Conservation (phyloP, 1,284 basidiomycete species). For the Tylopilus sp. region DNA sequence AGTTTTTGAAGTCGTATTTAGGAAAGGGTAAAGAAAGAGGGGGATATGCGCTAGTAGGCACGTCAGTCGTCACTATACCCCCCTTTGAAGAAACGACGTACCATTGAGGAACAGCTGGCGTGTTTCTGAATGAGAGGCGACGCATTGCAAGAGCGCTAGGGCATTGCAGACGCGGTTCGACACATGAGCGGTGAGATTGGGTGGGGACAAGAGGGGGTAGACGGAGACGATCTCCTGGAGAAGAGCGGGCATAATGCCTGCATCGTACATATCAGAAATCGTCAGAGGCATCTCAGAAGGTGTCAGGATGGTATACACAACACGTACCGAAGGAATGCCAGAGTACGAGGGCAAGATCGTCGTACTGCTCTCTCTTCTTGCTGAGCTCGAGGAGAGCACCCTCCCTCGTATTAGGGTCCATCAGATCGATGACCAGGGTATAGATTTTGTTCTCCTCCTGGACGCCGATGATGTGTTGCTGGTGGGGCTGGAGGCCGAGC, state of each 20-base stretch:
- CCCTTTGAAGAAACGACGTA: conserved; percentile 32
- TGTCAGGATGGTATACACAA: neutral
- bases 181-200: conserved; percentile 94
- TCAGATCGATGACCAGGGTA: conserved; percentile 74
- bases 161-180: conserved; percentile 99
- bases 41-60: conserved; percentile 86
- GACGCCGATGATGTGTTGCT: conserved; percentile 36
- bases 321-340: conserved; percentile 98
- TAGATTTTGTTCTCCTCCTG: conserved; percentile 83
- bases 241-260: conserved; percentile 98
- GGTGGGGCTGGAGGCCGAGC: conserved; percentile 48
- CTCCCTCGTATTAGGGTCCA: conserved; percentile 80
- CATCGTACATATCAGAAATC: neutral
- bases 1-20: conserved; percentile 99
- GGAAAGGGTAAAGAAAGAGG: conserved; percentile 97
- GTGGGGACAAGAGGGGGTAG: conserved; percentile 93
- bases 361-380: conserved; percentile 99
- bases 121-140: conserved; percentile 93
- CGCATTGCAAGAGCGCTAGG: conserved; percentile 94
- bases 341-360: conserved; percentile 94
- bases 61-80: neutral
- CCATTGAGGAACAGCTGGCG: conserved; percentile 90
- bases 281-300: conserved; percentile 1
- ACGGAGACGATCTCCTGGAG: conserved; percentile 98
- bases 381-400: conserved; percentile 90